phyloP scores from a whole-genome alignment of 176 grass and related monocot genomes.

The Oryza australiensis region DNA sequence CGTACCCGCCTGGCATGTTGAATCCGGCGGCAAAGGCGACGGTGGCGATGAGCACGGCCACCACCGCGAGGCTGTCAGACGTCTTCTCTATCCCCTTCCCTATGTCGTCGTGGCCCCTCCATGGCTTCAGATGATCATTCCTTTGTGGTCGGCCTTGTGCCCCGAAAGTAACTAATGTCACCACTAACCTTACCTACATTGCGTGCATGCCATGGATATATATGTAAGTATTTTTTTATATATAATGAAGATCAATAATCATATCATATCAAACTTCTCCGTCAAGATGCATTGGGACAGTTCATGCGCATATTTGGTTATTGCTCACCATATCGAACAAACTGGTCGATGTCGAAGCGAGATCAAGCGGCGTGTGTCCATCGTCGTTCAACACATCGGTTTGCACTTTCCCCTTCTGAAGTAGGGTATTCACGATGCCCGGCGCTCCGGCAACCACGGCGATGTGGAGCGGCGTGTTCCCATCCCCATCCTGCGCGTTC shows the following conservation, averaged over 20 bases:
- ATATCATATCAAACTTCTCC: no score
- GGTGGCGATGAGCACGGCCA: constrained; percentile 4
- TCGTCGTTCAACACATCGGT: background rate
- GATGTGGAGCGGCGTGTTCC: constrained; percentile 36
- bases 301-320: background rate
- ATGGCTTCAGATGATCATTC: background rate
- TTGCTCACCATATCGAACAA: background rate
- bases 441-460: background rate
- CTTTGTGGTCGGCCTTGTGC: background rate
- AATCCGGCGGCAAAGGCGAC: constrained; percentile 14
- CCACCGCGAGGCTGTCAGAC: constrained; percentile 8
- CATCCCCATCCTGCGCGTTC: background rate
- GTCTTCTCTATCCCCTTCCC: background rate
- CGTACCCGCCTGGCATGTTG: background rate
- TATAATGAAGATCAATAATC: no score
- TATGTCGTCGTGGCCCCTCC: background rate
- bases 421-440: background rate
- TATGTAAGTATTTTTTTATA: no score
- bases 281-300: no score
- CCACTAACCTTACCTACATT: background rate
- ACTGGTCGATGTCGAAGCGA: background rate
- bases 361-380: constrained; percentile 5
- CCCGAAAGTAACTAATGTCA: background rate
- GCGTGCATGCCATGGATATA: no score
- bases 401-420: background rate